Base-by-base conservation (phyloP, 495 filamentous ascomycete genomes). In the Xanthoparmelia taractica region DNA sequence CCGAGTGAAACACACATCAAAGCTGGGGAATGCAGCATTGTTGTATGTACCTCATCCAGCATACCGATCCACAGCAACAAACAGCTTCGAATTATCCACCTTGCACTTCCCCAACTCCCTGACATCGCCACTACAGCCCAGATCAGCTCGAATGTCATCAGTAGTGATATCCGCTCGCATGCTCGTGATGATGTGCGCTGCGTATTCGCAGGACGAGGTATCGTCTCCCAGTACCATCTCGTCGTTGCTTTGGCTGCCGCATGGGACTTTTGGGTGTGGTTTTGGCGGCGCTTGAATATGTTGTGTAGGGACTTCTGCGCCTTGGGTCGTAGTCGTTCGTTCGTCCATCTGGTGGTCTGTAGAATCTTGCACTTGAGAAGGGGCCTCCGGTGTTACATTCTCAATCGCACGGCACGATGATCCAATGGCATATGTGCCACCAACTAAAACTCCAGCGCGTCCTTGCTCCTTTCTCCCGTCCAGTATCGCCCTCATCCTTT, bases 71-170 rank as follows among this genome's bases (percentile, higher is more conserved):
- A 79, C 73, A 29, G 75, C 65, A 33, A 71, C 65, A 56, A 78
- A 79, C n/a, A 80, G 73, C 40, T 66, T 66, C 40, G 71, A 65
- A 65, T 78, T 79, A 25, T 74, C 68, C 36, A 80, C 74, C 59
- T 73, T 70, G 64, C 78, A 81, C 37, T 73, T 68, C 27, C 64
- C 54, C 50, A 60, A 65, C 2, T 68, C 65, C 3, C 61, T 58
- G 66, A 56, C 33, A 40, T 38, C 23, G 8, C 38, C 23, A 10
- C 34, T 34, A 55, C 79, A 80, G 23, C 78, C 79, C 40, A 82
- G 65, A 55, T 80, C 75, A 4, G 62, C 68, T 58, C 75, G 72
- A 20, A 79, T 54, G 29, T 75, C 70, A 45, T 76, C 73, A 11
- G 63, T 38, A 48, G 73, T 73, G 15, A 71, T 40, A 36, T 76